Evolutionary conservation across 257 asterid species (phyloP), one percentile per base, ranked within the genome.

Genomic region (Nicotiana tomentosiformis): DNA sequence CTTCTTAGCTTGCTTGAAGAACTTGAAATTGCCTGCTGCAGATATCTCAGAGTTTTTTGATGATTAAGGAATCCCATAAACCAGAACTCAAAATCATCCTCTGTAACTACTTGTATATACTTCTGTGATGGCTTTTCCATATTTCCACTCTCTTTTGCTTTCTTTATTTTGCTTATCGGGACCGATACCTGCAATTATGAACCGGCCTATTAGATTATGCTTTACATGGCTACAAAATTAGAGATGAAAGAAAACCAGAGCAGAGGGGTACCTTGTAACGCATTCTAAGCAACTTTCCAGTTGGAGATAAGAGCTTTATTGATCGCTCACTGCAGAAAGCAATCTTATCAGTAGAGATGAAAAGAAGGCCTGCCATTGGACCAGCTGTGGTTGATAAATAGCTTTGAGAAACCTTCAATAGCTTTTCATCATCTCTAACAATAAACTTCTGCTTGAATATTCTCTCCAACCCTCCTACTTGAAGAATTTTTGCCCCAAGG

Each of bases 291-390:
- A 77, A 35, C 68, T 82, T 85, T 67, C 92, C 90, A 17, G 83
- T 56, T 66, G 88, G 78, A 49, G 93, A 85, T 33, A 84, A 20
- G 66, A 90, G 18, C 51, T 90, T 88, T 33, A 89, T 82, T 10
- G 89, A 86, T 84, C 87, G 85, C 68, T 89, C 93, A 77, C 92
- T 90, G 81, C 90, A 89, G 85, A 90, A 90, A 46, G 90, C 88
- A 30, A 89, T 77, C 66, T 88, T 88, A 3, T 77, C 30, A 39
- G 86, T 86, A 1, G 91, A 89, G 43, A 90, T 37, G 29, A 90
- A 90, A 9, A 89, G 88, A 12, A 90, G 82, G 16, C 88, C 89
- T 18, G 89, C 85, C 60, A 87, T 83, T 5, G 89, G 87, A 29
- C 90, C 90, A 1, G 86, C 81, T n/a, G 91, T 89, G 29, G 91